phyloP scores from a whole-genome alignment of 2,329 filamentous ascomycete genomes.

The Diplocarpon rosae region DNA sequence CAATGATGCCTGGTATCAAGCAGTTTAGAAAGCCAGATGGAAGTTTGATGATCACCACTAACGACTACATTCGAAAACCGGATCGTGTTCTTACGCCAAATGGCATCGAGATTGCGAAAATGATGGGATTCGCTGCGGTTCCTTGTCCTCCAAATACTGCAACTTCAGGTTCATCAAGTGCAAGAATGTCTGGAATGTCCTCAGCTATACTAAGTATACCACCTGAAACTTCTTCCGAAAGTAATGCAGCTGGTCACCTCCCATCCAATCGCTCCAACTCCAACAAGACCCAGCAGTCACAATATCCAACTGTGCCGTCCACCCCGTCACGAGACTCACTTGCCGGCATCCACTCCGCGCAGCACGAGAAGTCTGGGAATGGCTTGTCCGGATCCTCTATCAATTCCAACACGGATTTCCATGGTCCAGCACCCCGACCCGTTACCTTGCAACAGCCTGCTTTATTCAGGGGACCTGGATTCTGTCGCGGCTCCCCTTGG shows the following conservation, averaged over 20 bases:
- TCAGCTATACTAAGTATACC: too few relatives aligned
- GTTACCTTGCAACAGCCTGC: neutral
- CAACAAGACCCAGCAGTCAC: neutral
- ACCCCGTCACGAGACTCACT: neutral
- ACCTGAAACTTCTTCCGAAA: too few relatives aligned
- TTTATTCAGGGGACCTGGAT: neutral
- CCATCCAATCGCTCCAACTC: neutral
- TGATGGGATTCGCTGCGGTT: too few relatives aligned
- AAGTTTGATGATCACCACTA: neutral
- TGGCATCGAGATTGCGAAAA: neutral
- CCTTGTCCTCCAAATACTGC: too few relatives aligned
- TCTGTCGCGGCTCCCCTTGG: constrained; percentile 12
- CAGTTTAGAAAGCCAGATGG: neutral
- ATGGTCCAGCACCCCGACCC: neutral
- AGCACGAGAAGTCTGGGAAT: too few relatives aligned
- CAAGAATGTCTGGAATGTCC: too few relatives aligned
- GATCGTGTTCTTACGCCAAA: neutral
- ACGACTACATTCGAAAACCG: too few relatives aligned
- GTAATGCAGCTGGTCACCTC: neutral
- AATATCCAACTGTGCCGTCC: neutral
- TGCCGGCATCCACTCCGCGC: neutral
- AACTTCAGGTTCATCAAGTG: too few relatives aligned
- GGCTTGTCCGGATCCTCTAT: neutral
- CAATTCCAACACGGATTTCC: neutral
- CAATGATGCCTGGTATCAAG: neutral